Base-by-base conservation (phyloP, 441 rosid genomes). In the Macaranga tanarius region DNA sequence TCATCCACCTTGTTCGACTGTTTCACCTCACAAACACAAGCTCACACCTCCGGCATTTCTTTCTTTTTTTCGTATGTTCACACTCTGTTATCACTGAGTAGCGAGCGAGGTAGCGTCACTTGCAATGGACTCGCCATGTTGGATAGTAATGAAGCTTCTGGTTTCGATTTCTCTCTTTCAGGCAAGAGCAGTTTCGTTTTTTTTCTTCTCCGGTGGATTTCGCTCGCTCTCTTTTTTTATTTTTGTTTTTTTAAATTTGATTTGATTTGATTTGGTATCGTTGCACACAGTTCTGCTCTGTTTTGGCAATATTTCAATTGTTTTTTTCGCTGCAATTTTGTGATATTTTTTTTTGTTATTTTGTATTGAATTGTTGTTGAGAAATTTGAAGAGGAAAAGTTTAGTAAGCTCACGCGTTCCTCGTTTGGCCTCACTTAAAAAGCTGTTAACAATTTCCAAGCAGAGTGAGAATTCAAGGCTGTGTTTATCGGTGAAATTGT, bases 161-260 rank as follows among this genome's bases (percentile, higher is more conserved):
- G 62, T 75, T 12, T 72, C 72, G 25, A 31, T 83, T 75, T 75
- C 59, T 62, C 51, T 80, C 51, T 62, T 85, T 25, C 85, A 79
- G 87, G 91, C 71, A 77, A 83, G 79, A 59, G 59, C 67, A 26
- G 68, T 71, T 38, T n/a, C 73, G 38, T 54, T 56, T 50, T 51
- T 47, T n/a, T 25, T 22, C 5, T 2, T 62, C 2, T 65, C 38
- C 9, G 10, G 45, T 45, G 13, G 34, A 34, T 11, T 22, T 56
- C 31, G 20, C 13, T 16, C 0, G 3, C 7, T 25, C 15, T 48
- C 9, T 31, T 6, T 7, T 28, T 22, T 31, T 12, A 22, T 23
- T 10, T 55, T 22, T 20, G 26, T 70, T 68, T 44, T 34, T 22
- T 40, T n/a, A n/a, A n/a, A n/a, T n/a, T n/a, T n/a, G n/a, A n/a